Percentiles rank a stretch among this genome's conserved stretches.
Evolutionary conservation across 345 rosid species (phyloP).

Genomic region (Adansonia digitata): DNA sequence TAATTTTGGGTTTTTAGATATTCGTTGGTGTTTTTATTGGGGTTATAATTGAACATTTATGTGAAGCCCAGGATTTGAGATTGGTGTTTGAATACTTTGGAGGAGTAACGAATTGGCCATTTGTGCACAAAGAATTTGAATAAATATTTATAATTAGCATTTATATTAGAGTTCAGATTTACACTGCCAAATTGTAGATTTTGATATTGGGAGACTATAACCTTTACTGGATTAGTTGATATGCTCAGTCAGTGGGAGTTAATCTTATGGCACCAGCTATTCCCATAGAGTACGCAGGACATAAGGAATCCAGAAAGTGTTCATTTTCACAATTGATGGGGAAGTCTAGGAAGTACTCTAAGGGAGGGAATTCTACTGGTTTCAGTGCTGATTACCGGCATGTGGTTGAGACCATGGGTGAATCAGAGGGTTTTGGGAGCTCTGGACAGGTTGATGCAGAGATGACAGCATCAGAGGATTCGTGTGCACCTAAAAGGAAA

Average conservation of each 20-base stretch:
- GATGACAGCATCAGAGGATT: slow-evolving; percentile 58
- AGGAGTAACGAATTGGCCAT: background rate
- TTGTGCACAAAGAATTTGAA: background rate
- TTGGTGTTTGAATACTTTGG: background rate
- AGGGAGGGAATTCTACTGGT: slow-evolving; percentile 57
- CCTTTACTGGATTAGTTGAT: background rate
- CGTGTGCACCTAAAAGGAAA: slow-evolving; percentile 50
- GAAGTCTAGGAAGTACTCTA: slow-evolving; percentile 59
- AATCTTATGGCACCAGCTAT: slow-evolving; percentile 57
- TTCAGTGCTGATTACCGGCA: slow-evolving; percentile 56
- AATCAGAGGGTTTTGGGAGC: slow-evolving; percentile 69
- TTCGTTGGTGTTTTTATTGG: background rate
- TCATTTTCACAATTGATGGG: slow-evolving; percentile 47
- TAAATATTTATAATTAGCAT: too few species aligned
- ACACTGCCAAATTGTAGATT: background rate
- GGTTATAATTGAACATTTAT: slow-evolving; percentile 1
- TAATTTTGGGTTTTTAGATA: background rate
- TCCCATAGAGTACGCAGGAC: slow-evolving; percentile 56
- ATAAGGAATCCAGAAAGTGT: slow-evolving; percentile 38
- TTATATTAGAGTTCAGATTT: background rate
- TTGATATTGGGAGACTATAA: background rate
- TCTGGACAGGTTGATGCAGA: slow-evolving; percentile 50
- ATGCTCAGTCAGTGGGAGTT: slow-evolving; percentile 24
- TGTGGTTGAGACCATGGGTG: slow-evolving; percentile 59
- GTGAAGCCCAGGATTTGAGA: background rate